Evolutionary conservation across 2,329 filamentous ascomycete genomes (phyloP), one percentile per base, ranked within the genome.

Genomic region (Orbilia quercus): DNA sequence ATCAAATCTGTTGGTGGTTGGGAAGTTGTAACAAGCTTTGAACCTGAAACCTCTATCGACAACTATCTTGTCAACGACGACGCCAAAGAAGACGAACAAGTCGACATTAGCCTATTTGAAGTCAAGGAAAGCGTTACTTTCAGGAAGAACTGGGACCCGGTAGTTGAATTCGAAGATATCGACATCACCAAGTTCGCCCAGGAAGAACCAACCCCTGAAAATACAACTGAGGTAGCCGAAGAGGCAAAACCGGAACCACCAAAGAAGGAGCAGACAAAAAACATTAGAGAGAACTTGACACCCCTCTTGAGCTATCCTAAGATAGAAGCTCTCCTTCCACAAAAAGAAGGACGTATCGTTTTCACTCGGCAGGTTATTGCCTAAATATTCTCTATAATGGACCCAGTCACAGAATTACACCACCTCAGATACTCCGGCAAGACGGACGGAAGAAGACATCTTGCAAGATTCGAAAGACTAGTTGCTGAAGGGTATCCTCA

Each of bases 391-490:
- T 53, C 42, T 16, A 66, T 22, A 62, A 74, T 74, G 70, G 70
- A 76, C 45, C 69, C 74, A 53, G 40, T 65, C 22, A 62, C 57
- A 72, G 77, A 78, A 57, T 58, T 78, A 45, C 66, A 74, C 31
- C 73, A 76, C 53, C 70, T 78, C 42, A 77, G 75, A 70, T 78
- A 78, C 69, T 77, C 77, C 11, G 76, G 77, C 31, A 74, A 77
- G 55, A 75, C 72, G 50, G 73, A 75, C 38, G 77, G 77, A 47
- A 73, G 74, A 42, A 76, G 76, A 51, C 77, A 78, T 74, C 57
- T 78, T 73, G 73, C 76, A 44, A 75, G 73, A 31, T 78, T 78
- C 23, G 77, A 78, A 48, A 74, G 71, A 11, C 59, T 78, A 18
- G 75, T 75, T 34, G 63, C 62, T 20, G 45, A 75, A 22, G 77